These are phyloP conservation scores for Dittrichia graveolens DNA, from an alignment of 129 eudicot genomes.

Conservation along the genomic window DNA sequence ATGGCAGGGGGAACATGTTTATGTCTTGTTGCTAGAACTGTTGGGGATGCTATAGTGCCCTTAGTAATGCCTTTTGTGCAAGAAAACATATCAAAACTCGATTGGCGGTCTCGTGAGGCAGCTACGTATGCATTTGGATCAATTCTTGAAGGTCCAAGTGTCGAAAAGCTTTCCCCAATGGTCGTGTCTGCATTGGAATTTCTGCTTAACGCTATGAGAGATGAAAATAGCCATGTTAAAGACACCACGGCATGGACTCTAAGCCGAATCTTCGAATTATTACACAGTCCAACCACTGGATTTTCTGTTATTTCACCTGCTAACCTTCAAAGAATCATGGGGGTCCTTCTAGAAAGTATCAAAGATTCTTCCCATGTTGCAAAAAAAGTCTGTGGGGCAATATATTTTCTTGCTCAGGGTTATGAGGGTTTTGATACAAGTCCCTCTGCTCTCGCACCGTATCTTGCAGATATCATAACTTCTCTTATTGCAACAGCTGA, in stretches of 20 bases:
- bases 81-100: slow-evolving; percentile 58
- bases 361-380: slow-evolving; percentile 87
- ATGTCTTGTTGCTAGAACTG: slow-evolving; percentile 87
- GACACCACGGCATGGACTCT: slow-evolving; percentile 98
- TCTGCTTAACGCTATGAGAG: slow-evolving; percentile 78
- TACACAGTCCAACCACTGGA: slow-evolving; percentile 76
- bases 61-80: slow-evolving; percentile 90
- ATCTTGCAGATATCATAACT: slow-evolving; percentile 50
- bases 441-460: slow-evolving; percentile 66
- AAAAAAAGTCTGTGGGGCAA: slow-evolving; percentile 90
- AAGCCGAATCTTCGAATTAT: slow-evolving; percentile 76
- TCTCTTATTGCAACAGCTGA: slow-evolving; percentile 70
- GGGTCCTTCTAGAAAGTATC: slow-evolving; percentile 64
- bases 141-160: slow-evolving; percentile 84
- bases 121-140: slow-evolving; percentile 97
- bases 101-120: slow-evolving; percentile 88
- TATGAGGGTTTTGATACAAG: slow-evolving; percentile 72
- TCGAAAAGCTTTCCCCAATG: slow-evolving; percentile 74
- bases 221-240: slow-evolving; percentile 83
- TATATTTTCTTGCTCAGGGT: slow-evolving; percentile 87
- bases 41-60: slow-evolving; percentile 80
- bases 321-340: slow-evolving; percentile 57
- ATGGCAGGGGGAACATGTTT: slow-evolving; percentile 98
- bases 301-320: slow-evolving; percentile 69
- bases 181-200: slow-evolving; percentile 68